phyloP scores from a whole-genome alignment of 2,329 filamentous ascomycete species.

The Bipolaris gigantea region DNA sequence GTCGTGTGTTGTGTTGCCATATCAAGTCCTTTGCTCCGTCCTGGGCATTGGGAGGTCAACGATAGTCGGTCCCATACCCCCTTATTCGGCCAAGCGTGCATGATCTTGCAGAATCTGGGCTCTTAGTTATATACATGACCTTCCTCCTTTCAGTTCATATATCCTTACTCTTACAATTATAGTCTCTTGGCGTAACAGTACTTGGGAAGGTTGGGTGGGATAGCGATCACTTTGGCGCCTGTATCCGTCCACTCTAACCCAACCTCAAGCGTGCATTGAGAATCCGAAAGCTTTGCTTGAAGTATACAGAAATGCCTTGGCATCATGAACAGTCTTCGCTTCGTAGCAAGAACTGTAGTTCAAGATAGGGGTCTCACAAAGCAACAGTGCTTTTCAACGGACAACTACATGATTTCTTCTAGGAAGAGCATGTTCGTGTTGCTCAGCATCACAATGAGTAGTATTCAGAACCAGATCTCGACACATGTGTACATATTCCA shows the following conservation, averaged over 20 bases:
- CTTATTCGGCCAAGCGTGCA: constrained; percentile 19
- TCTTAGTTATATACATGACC: constrained; percentile 35
- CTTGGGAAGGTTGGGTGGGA: constrained; percentile 45
- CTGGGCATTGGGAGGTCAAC: background rate
- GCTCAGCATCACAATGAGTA: no score
- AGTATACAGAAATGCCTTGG: no score
- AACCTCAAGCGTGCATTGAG: constrained; percentile 35
- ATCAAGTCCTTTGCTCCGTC: background rate
- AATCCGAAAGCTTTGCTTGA: no score
- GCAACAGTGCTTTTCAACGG: no score
- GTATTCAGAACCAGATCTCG: no score
- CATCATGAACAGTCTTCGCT: no score
- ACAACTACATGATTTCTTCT: no score
- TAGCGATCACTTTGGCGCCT: constrained; percentile 43
- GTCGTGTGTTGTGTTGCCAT: background rate
- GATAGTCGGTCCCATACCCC: background rate
- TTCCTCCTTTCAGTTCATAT: constrained; percentile 14
- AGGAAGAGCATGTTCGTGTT: no score
- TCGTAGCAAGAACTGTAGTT: no score
- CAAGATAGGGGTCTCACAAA: no score
- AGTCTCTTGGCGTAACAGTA: constrained; percentile 55
- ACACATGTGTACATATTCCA: no score
- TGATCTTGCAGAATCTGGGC: constrained; percentile 37
- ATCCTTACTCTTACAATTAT: constrained; percentile 48
- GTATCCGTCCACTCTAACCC: constrained; percentile 55